These are phyloP conservation scores for Aristolochia fimbriata DNA, from an alignment of 164 flowering plant species.

Conservation along the genomic window DNA sequence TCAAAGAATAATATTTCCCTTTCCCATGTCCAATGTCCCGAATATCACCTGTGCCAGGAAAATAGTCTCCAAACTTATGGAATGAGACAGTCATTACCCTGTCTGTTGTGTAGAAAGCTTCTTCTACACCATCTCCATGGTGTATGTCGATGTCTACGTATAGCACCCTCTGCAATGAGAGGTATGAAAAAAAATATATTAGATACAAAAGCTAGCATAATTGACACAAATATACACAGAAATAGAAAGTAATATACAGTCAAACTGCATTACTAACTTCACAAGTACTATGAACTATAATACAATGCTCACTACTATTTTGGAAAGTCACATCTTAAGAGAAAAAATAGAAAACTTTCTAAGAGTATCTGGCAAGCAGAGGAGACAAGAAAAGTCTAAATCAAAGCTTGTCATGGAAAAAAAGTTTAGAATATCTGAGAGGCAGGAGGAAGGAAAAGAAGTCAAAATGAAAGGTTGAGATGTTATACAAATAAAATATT, in stretches of 20 bases:
- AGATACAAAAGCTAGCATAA: neutral
- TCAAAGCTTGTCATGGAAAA: neutral
- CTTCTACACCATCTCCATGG: slow-evolving; percentile 64
- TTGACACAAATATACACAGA: neutral
- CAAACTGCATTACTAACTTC: neutral
- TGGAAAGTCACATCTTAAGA: neutral
- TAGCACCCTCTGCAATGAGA: slow-evolving; percentile 36
- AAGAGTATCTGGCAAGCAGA: neutral
- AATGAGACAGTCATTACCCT: slow-evolving; percentile 64
- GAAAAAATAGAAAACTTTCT: neutral
- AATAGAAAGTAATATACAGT: neutral
- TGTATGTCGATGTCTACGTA: slow-evolving; percentile 58
- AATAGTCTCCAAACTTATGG: slow-evolving; percentile 58
- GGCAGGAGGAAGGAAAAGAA: neutral
- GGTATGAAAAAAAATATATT: neutral
- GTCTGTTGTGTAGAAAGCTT: slow-evolving; percentile 55
- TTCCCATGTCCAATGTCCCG: slow-evolving; percentile 37
- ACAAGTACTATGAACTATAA: neutral
- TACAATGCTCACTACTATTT: neutral
- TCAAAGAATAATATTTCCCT: slow-evolving; percentile 49
- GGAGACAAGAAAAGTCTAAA: neutral
- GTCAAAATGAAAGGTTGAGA: neutral
- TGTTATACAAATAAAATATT: neutral
- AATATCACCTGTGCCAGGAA: slow-evolving; percentile 53
- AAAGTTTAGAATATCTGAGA: no score